phyloP scores from a whole-genome alignment of 805 yeast genomes.

The Saccharomycopsis babjevae region DNA sequence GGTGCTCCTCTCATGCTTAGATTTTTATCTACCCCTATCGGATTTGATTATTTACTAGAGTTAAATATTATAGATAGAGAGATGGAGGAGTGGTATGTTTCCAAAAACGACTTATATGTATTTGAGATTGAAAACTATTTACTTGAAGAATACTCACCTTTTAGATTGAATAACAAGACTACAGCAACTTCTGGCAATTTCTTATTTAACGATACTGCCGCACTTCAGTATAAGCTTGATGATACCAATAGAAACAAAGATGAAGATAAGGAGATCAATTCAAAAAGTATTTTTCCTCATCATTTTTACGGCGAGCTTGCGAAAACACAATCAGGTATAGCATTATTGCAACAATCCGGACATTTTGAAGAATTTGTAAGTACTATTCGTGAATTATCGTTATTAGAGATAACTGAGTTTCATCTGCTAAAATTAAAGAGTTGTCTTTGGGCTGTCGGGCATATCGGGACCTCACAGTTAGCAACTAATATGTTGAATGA shows the following conservation, averaged over 20 bases:
- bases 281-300: slow-evolving; percentile 32
- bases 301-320: slow-evolving; percentile 78
- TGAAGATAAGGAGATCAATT: slow-evolving; percentile 5
- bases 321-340: slow-evolving; percentile 71
- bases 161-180: slow-evolving; percentile 1
- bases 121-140: slow-evolving; percentile 36
- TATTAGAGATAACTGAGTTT: slow-evolving; percentile 25
- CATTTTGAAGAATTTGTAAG: slow-evolving; percentile 20
- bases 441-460: slow-evolving; percentile 80
- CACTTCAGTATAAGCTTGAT: slow-evolving; percentile 15
- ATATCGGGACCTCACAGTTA: slow-evolving; percentile 58
- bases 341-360: slow-evolving; percentile 37
- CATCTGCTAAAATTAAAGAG: slow-evolving; percentile 48
- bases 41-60: slow-evolving; percentile 55
- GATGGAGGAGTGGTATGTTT: slow-evolving; percentile 55
- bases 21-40: slow-evolving; percentile 54
- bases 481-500: slow-evolving; percentile 58
- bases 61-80: slow-evolving; percentile 54
- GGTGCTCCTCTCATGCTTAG: slow-evolving; percentile 51
- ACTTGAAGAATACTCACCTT: slow-evolving; percentile 15
- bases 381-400: slow-evolving; percentile 20
- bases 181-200: background rate
- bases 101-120: slow-evolving; percentile 37
- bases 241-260: slow-evolving; percentile 17
- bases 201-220: background rate